A percentile compares a stretch with the other conserved stretches of the same genome.
These are phyloP conservation scores for Coemansia sp. DNA, from an alignment of 192 early-diverging fungal genomes.

Conservation along the genomic window DNA sequence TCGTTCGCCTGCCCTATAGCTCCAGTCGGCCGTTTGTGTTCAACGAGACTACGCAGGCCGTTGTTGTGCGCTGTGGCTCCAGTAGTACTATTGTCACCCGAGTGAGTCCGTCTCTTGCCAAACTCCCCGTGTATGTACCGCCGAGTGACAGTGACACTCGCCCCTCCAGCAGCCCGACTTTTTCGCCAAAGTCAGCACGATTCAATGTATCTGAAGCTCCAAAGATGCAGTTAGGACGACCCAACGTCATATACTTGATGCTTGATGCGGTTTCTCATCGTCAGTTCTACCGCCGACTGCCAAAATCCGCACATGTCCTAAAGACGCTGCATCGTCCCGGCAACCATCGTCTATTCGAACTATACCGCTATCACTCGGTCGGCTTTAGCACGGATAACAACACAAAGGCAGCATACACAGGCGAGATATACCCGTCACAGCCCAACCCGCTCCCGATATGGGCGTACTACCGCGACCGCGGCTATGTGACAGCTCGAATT, in stretches of 20 bases:
- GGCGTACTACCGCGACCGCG: slow-evolving; percentile 61
- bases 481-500: slow-evolving; percentile 58
- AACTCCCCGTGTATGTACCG: slow-evolving; percentile 13
- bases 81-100: slow-evolving; percentile 45
- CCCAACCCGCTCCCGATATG: slow-evolving; percentile 57
- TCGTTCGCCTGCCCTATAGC: slow-evolving; percentile 19
- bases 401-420: slow-evolving; percentile 57
- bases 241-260: slow-evolving; percentile 61
- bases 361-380: slow-evolving; percentile 58
- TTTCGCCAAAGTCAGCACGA: neutral
- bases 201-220: neutral
- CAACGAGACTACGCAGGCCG: slow-evolving; percentile 43
- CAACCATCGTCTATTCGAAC: slow-evolving; percentile 44
- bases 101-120: slow-evolving; percentile 28
- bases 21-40: slow-evolving; percentile 29
- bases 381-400: slow-evolving; percentile 60
- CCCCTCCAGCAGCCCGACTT: neutral
- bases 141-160: slow-evolving; percentile 38
- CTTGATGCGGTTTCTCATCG: slow-evolving; percentile 58
- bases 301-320: slow-evolving; percentile 45
- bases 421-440: slow-evolving; percentile 30
- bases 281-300: slow-evolving; percentile 60
- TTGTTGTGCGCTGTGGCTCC: slow-evolving; percentile 54
- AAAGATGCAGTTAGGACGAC: slow-evolving; percentile 16
- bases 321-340: slow-evolving; percentile 34